Evolutionary conservation across 1,139 yeast species (phyloP).

Genomic region (Pichia sp.): DNA sequence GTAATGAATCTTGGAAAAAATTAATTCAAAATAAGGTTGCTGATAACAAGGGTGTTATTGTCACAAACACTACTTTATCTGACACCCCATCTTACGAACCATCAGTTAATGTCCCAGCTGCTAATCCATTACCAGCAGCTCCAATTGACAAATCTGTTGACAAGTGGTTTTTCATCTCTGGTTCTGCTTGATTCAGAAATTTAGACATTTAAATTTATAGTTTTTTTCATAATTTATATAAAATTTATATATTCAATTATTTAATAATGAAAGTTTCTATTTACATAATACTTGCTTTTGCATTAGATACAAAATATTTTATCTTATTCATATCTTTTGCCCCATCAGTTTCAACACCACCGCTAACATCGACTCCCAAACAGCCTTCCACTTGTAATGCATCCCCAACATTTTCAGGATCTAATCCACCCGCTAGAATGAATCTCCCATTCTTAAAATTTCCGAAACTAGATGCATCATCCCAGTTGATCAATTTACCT

Average conservation of each 20-base stretch:
- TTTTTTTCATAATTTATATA: background rate
- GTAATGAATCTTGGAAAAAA: constrained; percentile 66
- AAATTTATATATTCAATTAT: background rate
- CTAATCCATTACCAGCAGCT: constrained; percentile 70
- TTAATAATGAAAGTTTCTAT: background rate
- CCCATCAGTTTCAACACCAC: constrained; percentile 86
- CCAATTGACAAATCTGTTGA: constrained; percentile 95
- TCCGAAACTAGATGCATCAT: constrained; percentile 37
- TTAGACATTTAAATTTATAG: background rate
- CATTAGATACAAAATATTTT: constrained; percentile 48
- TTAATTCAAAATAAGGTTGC: constrained; percentile 47
- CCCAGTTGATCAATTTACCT: constrained; percentile 76
- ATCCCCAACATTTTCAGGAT: constrained; percentile 57
- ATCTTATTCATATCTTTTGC: constrained; percentile 63
- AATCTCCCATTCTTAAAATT: constrained; percentile 39
- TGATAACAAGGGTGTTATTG: constrained; percentile 45
- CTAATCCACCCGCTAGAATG: constrained; percentile 86
- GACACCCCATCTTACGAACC: constrained; percentile 48
- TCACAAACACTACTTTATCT: constrained; percentile 69
- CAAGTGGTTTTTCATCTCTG: constrained; percentile 99
- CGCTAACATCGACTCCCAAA: constrained; percentile 90
- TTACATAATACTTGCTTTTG: constrained; percentile 22
- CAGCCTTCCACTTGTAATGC: constrained; percentile 50
- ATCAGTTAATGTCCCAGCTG: constrained; percentile 58
- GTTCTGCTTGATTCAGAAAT: constrained; percentile 44